Conservation (phyloP, 306 rosid genomes). For the Vigna radiata region DNA sequence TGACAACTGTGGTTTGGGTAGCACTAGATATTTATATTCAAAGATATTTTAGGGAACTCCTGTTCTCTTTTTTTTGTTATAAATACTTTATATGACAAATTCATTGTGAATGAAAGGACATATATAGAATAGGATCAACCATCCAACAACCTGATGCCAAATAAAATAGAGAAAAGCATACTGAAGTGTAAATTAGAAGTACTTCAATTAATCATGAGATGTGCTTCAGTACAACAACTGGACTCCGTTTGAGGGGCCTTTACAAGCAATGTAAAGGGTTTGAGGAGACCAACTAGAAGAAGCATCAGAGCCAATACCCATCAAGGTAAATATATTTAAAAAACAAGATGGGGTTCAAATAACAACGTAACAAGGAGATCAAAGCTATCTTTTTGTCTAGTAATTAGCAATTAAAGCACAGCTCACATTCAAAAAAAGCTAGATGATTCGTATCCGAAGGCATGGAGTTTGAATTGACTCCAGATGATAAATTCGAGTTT, state of each 20-base stretch:
- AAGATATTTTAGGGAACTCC: not conserved
- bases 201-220: not conserved
- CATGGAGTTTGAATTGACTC: conserved; percentile 50
- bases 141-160: not conserved
- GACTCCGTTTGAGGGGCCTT: not conserved
- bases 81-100: not conserved
- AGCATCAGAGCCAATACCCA: not conserved
- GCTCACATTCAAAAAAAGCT: conserved; percentile 68
- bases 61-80: not conserved
- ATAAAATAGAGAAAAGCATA: not conserved
- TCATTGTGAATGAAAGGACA: not conserved
- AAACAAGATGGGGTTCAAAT: conserved; percentile 3
- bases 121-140: not conserved
- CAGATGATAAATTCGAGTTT: conserved; percentile 53
- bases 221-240: not conserved
- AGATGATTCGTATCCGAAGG: conserved; percentile 52
- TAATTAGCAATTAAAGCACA: conserved; percentile 37
- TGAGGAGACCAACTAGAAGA: conserved; percentile 5
- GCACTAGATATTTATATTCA: not conserved
- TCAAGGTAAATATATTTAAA: not conserved
- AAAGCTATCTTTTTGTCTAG: not conserved
- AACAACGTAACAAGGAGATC: not conserved
- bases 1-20: not conserved
- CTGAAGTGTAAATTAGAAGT: not conserved
- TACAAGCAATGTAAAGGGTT: not conserved